Base-by-base conservation (phyloP, 1,284 basidiomycete species). In the Leccinum fuscescens region DNA sequence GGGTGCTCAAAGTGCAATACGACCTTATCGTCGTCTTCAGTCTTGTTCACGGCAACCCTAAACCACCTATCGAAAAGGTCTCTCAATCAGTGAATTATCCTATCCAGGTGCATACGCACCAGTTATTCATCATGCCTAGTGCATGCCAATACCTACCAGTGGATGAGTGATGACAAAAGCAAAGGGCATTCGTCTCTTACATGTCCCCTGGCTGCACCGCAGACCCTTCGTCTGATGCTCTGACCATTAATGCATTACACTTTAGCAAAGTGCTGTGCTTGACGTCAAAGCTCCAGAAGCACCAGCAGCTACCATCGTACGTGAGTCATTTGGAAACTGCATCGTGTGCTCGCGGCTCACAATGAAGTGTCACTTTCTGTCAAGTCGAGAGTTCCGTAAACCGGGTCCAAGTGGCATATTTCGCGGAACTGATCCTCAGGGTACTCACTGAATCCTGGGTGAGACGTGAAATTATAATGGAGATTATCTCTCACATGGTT, bases 91-190 rank as follows among this genome's bases (percentile, higher is more conserved):
- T 39, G 8, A 7, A 46, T 24, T n/a, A 29, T 20, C 5, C 3
- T 8, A 14, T 20, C 15, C 39, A 3, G 35, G 24, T 24, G 11
- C 12, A 37, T 54, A 50, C 70, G 49, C 59, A 78, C 76, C 78
- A 79, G 62, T 80, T 82, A 58, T 88, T 87, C 82, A 87, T 82
- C 85, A 87, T 87, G 20, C 78, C 79, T 6, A 78, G 80, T 15
- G 79, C 78, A 65, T 79, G 81, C 79, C 78, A 80, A 59, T 80
- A 81, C 74, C 69, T 70, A n/a, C 11, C 3, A 9, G n/a, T 9
- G 14, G 20, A 55, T 65, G 52, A 70, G 61, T 27, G 33, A 42
- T 6, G n/a, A 7, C 46, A 11, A 17, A 3, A 3, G 0, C 7
- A 20, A 24, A 12, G 6, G 12, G 33, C 3, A 39, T 56, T 55